A percentile compares a stretch with the other conserved stretches of the same genome.
These are phyloP conservation scores for Ophiognomonia clavigignenti-juglandacearum DNA, from an alignment of 2,329 filamentous ascomycete genomes.

Conservation along the genomic window DNA sequence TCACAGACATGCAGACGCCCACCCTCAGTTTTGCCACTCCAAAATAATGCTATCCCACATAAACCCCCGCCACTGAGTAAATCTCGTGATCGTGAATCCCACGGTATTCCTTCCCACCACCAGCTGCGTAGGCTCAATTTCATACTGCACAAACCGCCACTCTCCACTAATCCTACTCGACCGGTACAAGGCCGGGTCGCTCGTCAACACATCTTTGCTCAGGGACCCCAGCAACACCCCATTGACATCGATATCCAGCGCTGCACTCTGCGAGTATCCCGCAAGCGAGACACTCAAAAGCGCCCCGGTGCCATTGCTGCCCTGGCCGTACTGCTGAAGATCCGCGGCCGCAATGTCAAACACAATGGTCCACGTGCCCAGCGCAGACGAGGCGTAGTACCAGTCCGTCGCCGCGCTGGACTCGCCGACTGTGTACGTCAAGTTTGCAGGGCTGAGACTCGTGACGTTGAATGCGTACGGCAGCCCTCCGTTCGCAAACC, in stretches of 20 bases:
- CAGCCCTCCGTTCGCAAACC: conserved; percentile 37
- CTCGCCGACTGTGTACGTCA: conserved; percentile 37
- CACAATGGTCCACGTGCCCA: conserved; percentile 31
- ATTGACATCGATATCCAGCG: conserved; percentile 36
- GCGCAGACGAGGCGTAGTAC: conserved; percentile 42
- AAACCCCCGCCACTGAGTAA: conserved; percentile 24
- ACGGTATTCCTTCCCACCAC: conserved; percentile 22
- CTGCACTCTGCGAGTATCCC: conserved; percentile 44
- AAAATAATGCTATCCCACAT: conserved; percentile 25
- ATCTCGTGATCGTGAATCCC: conserved; percentile 22
- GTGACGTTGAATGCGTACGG: conserved; percentile 41
- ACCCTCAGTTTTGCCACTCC: conserved; percentile 20
- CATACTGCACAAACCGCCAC: conserved; percentile 40
- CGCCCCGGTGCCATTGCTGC: conserved; percentile 23
- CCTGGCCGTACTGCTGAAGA: neutral
- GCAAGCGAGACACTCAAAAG: conserved; percentile 38
- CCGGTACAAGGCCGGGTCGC: conserved; percentile 42
- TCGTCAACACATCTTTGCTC: conserved; percentile 30
- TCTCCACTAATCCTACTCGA: conserved; percentile 41
- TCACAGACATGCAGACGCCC: too few species aligned
- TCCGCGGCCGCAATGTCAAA: conserved; percentile 21
- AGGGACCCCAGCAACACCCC: conserved; percentile 34
- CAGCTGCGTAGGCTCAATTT: conserved; percentile 19
- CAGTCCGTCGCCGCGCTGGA: conserved; percentile 34
- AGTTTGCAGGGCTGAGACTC: conserved; percentile 36